Evolutionary conservation across 2,329 filamentous ascomycete genomes (phyloP), one percentile per base, ranked within the genome.

Genomic region (Blastomyces parvus): DNA sequence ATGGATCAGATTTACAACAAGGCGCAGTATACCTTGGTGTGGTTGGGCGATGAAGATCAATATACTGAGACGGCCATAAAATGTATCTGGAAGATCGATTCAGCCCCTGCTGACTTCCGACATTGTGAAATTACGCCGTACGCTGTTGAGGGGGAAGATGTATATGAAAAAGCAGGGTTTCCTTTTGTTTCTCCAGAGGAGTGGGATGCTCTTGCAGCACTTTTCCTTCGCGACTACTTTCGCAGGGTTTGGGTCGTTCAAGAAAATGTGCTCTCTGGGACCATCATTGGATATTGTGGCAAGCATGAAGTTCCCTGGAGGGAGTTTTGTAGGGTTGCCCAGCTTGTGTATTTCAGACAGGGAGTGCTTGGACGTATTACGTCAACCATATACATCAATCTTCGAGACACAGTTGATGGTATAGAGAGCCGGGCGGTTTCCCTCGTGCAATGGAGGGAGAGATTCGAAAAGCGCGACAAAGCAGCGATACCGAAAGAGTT

Each of bases 231-330:
- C 36, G 61, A 60, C 22, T 70, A 68, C 56, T 70, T 68, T 63
- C 55, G 64, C 11, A 58, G 69, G 13, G 64, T 69, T 5, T 70
- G 69, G 69, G 66, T 70, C 6, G 65, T 69, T 5, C 69, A 70
- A 48, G 69, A 70, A 60, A 64, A 68, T 42, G 62, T 65, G 22
- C 62, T 69, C 13, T 66, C 67, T 14, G 56, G 58, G 27, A 62
- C 59, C n/a, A 60, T 65, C 27, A 27, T 68, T 27, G 63, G 64
- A 42, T 61, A 60, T 22, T 68, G 66, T 38, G 66, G 66, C 14
- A 38, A 30, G 30, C 53, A 60, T 38, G 64, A 65, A 52, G 44
- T 66, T n/a, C 64, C 64, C 4, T 66, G 61, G 55, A 42, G 58
- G 8, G 59, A 42, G 9, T 63, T 66, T 50, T 61, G 61, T 13